Evolutionary conservation across 176 grass and related monocot genomes (phyloP), one percentile per base, ranked within the genome.

Genomic region (Pontederia paniculata): DNA sequence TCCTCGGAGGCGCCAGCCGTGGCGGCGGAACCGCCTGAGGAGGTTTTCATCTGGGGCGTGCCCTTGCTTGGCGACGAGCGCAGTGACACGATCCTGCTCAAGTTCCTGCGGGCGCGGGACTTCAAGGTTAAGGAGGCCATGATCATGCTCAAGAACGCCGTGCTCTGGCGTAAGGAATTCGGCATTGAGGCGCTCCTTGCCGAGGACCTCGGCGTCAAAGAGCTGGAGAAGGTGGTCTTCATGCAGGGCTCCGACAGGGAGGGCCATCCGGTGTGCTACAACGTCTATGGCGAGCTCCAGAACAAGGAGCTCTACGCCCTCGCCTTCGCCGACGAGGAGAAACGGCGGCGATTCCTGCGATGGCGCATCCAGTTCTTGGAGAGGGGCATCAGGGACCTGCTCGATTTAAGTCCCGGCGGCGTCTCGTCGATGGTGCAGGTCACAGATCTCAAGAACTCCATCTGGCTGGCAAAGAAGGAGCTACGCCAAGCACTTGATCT

Each of bases 181-280:
- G 57, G 57, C 12, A 61, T 72, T 31, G 69, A 72, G 45, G 46
- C 56, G n/a, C 57, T 72, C 57, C 57, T 72, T 1, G 48, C 60
- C 18, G 69, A 67, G 64, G 50, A 67, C 50, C 64, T 67, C 5
- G 64, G 17, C 50, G 31, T 67, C 47, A 48, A 23, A n/a, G 64
- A 49, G 57, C 45, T 62, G 9, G 57, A 72, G 23, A 58, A 51
- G 17, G 69, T 48, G 12, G 57, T 58, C 46, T 72, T 61, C 69
- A 53, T 72, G 69, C 10, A 51, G 14, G 69, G 69, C 18, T 12
- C 21, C 13, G 69, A 72, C 48, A 49, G 15, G 12, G 57, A 72
- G 48, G 69, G 69, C 16, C 69, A 58, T 12, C 69, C 57, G 12
- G 69, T 72, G 57, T 72, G 69, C 57, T 72, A 72, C 69, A 72